Base-by-base conservation (phyloP, 345 rosid species). In the Corymbia maculata region DNA sequence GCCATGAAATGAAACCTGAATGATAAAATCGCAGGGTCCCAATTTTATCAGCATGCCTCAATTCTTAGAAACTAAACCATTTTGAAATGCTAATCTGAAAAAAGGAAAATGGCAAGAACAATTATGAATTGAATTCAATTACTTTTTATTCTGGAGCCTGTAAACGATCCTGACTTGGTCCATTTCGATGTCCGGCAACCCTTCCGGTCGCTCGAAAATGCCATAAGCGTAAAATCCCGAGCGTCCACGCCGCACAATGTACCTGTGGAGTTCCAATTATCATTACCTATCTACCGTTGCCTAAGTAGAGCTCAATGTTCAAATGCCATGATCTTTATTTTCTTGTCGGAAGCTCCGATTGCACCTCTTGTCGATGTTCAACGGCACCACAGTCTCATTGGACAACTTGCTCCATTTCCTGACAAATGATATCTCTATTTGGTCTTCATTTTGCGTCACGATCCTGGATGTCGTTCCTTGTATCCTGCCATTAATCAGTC, bases 321-420 rank as follows among this genome's bases (percentile, higher is more conserved):
- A 50, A 50, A 50, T 12, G 8, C 53, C 32, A 75, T 8, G 8
- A 30, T 68, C 16, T 30, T 68, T 36, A 2, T 70, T 45, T 42
- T 61, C 32, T 45, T 0, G 53, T 51, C 19, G 30, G 44, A 52
- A 51, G 86, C 32, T 85, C 55, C 8, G 24, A 52, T 53, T 49
- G 52, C 44, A 94, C 99, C 99, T 95, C 92, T 97, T 98, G 90
- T 97, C 99, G 4, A 98, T 91, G 89, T 97, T 95, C 80, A 98
- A 75, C 11, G 99, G 99, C 87, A 92, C 96, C n/a, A 66, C 24
- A 19, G 89, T 87, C 44, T 90, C 89, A 13, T 90, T 92, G 13
- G 28, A 85, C 7, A 91, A 87, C 52, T 85, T 82, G 19, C 85
- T 86, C 99, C 99, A 97, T 42, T 86, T 92, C 80, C 91, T 94